Conservation (phyloP, 176 grass and related monocot species). For the Eleusine indica region DNA sequence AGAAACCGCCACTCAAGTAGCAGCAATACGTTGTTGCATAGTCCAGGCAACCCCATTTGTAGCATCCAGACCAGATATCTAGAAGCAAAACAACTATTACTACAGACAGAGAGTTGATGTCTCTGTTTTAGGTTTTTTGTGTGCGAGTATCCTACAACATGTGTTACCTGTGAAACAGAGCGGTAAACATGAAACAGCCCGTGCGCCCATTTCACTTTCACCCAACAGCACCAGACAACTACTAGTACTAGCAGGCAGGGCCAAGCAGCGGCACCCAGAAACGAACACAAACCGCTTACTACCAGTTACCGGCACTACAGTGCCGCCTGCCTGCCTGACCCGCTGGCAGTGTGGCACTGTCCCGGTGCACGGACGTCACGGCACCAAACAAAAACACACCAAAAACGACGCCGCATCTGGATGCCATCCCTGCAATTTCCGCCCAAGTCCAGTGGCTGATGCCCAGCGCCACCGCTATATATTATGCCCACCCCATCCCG, state of each 20-base stretch:
- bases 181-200: background rate
- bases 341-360: background rate
- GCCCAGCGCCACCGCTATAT: constrained; percentile 25
- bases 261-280: constrained; percentile 1
- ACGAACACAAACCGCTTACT: background rate
- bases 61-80: background rate
- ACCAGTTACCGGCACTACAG: background rate
- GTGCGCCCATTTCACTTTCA: background rate
- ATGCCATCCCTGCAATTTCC: constrained; percentile 22
- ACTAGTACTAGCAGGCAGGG: background rate
- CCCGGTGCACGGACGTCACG: background rate
- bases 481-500: background rate
- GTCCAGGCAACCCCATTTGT: too few relatives aligned
- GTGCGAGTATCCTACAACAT: background rate
- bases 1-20: too few relatives aligned
- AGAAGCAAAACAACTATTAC: background rate
- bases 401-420: background rate
- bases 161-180: constrained; percentile 8
- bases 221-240: background rate
- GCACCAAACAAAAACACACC: background rate
- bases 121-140: background rate
- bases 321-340: too few relatives aligned
- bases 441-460: background rate
- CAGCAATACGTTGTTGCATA: too few relatives aligned
- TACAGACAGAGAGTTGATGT: background rate